phyloP scores from a whole-genome alignment of 495 filamentous ascomycete genomes.

The Clavariopsis aquatica region DNA sequence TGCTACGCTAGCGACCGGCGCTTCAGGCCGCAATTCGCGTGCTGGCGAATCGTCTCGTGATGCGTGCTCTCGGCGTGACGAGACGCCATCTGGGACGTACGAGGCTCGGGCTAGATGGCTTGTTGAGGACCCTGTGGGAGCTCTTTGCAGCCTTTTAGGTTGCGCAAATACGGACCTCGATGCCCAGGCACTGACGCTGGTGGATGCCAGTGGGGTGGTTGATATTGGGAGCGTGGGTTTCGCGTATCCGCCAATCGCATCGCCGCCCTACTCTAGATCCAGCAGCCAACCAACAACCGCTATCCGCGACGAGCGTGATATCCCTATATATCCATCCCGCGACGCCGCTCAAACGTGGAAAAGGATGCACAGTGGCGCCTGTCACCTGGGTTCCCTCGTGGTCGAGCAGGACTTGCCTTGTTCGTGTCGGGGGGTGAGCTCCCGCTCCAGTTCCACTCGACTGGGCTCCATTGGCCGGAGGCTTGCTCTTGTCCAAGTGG shows the following conservation, averaged over 20 bases:
- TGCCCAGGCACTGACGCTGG: not conserved
- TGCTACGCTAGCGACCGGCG: not conserved
- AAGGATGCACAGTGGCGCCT: not conserved
- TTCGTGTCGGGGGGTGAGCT: not conserved
- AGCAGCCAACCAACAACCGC: not conserved
- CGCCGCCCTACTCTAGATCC: not conserved
- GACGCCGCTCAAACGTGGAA: not conserved
- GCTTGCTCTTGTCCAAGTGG: not conserved
- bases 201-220: not conserved
- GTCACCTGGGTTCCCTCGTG: conserved; percentile 3
- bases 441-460: not conserved
- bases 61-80: not conserved
- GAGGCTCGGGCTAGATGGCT: not conserved
- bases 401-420: not conserved
- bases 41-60: conserved; percentile 6
- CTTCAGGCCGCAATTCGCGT: conserved; percentile 12
- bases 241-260: not conserved
- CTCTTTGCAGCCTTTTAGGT: too few species aligned
- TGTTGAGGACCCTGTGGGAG: not conserved
- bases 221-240: not conserved
- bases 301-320: not conserved
- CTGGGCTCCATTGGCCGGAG: not conserved
- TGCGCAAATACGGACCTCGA: not conserved
- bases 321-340: not conserved
- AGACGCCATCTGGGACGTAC: not conserved